Percentiles rank a stretch among this genome's conserved stretches.
Evolutionary conservation across 108 stramenopile species (phyloP).

Genomic region (Chaetoceros tenuissimus): DNA sequence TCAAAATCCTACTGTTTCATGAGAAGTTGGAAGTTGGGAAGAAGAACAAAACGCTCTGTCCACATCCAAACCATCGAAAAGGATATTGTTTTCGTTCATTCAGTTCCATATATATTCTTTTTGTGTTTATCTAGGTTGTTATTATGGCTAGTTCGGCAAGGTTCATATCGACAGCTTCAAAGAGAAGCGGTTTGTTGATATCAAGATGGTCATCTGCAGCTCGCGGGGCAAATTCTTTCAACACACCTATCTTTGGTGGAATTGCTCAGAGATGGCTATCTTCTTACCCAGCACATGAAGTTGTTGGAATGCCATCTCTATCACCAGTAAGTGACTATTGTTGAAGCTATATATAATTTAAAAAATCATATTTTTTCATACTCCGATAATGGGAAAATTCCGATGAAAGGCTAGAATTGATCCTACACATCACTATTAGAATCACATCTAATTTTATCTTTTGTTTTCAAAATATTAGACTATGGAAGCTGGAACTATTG

Average conservation of each 20-base stretch:
- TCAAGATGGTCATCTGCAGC: neutral
- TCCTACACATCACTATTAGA: neutral
- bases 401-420: neutral
- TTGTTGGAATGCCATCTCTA: slow-evolving; percentile 91
- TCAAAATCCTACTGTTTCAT: too few relatives aligned
- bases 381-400: neutral
- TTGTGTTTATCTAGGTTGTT: too few relatives aligned
- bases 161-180: too few relatives aligned
- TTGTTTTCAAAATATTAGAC: slow-evolving; percentile 24
- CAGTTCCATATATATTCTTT: too few relatives aligned
- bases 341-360: neutral
- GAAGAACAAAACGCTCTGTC: too few relatives aligned
- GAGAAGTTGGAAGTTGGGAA: too few relatives aligned
- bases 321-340: slow-evolving; percentile 61
- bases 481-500: slow-evolving; percentile 89
- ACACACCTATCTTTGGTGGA: neutral
- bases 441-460: neutral
- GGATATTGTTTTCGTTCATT: too few relatives aligned
- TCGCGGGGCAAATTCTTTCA: neutral
- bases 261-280: slow-evolving; percentile 35
- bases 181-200: neutral
- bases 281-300: slow-evolving; percentile 72
- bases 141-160: too few relatives aligned
- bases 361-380: too few relatives aligned
- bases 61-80: too few relatives aligned